phyloP scores from a whole-genome alignment of 306 rosid genomes.

The Cicer chorassanicum region DNA sequence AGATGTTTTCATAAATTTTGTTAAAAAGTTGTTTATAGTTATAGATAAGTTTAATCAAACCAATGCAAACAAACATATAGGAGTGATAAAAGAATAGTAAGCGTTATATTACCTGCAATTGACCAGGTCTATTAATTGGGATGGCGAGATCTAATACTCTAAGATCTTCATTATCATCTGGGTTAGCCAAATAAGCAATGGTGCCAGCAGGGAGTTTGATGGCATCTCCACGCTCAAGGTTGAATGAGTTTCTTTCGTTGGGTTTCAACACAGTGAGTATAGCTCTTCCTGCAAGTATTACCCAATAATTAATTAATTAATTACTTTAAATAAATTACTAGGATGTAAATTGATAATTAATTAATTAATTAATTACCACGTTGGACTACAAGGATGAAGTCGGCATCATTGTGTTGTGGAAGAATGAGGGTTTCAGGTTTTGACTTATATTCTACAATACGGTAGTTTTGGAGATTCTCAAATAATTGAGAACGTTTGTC shows the following conservation, averaged over 20 bases:
- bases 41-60: too few species aligned
- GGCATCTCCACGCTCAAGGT: conserved; percentile 39
- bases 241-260: conserved; percentile 1
- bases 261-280: neutral
- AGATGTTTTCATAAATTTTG: too few species aligned
- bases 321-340: neutral
- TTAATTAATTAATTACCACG: conserved; percentile 2
- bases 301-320: neutral
- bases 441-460: neutral
- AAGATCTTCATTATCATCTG: conserved; percentile 19
- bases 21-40: too few species aligned
- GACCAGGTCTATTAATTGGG: conserved; percentile 22
- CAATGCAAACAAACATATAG: too few species aligned
- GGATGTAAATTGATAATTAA: neutral
- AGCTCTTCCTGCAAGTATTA: conserved; percentile 34
- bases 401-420: conserved; percentile 44
- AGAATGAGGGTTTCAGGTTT: conserved; percentile 40
- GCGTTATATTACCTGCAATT: neutral
- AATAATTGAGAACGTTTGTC: neutral
- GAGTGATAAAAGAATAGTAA: too few species aligned
- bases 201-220: conserved; percentile 32
- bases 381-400: conserved; percentile 32
- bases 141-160: conserved; percentile 26
- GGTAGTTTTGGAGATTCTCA: conserved; percentile 24
- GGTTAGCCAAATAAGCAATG: conserved; percentile 13